A percentile compares a stretch with the other conserved stretches of the same genome.
phyloP scores from a whole-genome alignment of 106 monocot species.

The Vanilla planifolia region DNA sequence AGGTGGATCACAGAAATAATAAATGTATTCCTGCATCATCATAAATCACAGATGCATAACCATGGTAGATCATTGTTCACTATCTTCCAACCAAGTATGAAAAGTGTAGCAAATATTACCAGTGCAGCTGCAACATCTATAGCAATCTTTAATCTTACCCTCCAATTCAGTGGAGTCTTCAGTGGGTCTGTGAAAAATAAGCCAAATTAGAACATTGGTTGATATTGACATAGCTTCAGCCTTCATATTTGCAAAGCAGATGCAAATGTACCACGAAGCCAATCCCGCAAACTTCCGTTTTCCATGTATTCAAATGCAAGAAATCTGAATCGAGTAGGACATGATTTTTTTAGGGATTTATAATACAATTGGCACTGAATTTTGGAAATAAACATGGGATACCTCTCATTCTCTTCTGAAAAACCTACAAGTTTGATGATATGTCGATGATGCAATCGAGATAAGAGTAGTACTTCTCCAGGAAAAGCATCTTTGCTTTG shows the following conservation, averaged over 20 bases:
- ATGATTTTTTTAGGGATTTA: background rate
- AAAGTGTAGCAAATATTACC: conserved; percentile 24
- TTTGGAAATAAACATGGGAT: background rate
- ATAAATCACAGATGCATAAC: background rate
- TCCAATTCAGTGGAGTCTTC: conserved; percentile 85
- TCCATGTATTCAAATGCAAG: conserved; percentile 82
- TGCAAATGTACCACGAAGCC: conserved; percentile 60
- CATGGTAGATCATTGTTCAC: background rate
- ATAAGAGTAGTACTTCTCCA: conserved; percentile 45
- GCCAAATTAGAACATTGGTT: background rate
- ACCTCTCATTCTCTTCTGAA: conserved; percentile 66
- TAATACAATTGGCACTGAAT: background rate
- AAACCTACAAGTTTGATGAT: conserved; percentile 64
- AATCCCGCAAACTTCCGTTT: conserved; percentile 75
- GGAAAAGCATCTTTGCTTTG: conserved; percentile 29
- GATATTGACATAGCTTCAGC: background rate
- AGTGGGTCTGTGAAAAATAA: conserved; percentile 61
- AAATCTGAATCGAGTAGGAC: conserved; percentile 40
- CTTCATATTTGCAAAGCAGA: background rate
- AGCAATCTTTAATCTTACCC: conserved; percentile 67
- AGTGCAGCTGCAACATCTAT: conserved; percentile 77
- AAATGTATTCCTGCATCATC: conserved; percentile 74
- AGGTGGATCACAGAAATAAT: conserved; percentile 73
- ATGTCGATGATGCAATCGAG: conserved; percentile 68
- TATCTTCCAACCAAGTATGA: background rate